Evolutionary conservation across 306 rosid species (phyloP).

Genomic region (Medicago lupulina): DNA sequence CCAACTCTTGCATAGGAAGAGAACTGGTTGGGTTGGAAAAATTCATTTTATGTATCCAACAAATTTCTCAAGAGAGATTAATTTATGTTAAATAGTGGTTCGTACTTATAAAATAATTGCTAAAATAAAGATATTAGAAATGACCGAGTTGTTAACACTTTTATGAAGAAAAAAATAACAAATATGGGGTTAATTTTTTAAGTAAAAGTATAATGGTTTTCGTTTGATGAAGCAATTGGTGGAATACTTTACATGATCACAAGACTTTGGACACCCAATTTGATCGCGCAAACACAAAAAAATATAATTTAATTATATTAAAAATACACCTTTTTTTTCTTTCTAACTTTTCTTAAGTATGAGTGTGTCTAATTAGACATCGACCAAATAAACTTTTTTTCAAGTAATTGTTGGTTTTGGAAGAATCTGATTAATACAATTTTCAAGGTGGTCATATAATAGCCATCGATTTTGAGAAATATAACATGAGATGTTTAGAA

Average conservation of each 20-base stretch:
- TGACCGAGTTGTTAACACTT: neutral
- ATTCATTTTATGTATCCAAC: no score
- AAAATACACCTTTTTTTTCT: no score
- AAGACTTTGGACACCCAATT: no score
- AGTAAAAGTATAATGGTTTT: conserved; percentile 33
- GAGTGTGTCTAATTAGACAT: no score
- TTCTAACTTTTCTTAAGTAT: no score
- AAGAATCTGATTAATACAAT: conserved; percentile 30
- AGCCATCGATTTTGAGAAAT: conserved; percentile 42
- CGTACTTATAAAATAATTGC: neutral
- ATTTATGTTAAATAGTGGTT: neutral
- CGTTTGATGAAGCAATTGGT: conserved; percentile 14
- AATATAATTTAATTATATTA: no score
- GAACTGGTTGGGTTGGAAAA: no score
- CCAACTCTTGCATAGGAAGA: no score
- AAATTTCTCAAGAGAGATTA: neutral
- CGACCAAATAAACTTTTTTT: no score
- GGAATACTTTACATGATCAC: no score
- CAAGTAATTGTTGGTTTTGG: conserved; percentile 15
- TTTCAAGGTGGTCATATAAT: conserved; percentile 31
- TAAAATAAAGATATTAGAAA: neutral
- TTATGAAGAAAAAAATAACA: neutral
- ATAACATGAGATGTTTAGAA: conserved; percentile 52
- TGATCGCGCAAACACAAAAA: no score
- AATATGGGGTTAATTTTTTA: neutral